Conservation (phyloP, 345 rosid genomes). For the Streptanthus diversifolius region DNA sequence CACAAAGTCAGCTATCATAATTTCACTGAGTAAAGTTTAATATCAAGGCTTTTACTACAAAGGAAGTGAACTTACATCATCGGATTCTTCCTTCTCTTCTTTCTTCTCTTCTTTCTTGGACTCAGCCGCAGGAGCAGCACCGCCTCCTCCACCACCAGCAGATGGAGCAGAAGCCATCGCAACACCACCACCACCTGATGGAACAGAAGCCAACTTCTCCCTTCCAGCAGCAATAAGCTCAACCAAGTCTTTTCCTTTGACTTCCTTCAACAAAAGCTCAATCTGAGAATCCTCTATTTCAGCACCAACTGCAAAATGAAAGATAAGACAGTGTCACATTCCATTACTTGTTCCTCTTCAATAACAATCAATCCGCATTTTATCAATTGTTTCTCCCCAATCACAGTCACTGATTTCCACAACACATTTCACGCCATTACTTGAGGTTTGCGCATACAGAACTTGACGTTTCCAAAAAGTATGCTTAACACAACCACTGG, state of each 20-base stretch:
- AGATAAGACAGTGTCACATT: background rate
- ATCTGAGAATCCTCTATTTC: conserved; percentile 59
- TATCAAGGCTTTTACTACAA: background rate
- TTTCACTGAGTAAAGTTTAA: background rate
- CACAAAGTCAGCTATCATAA: background rate
- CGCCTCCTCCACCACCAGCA: conserved; percentile 41
- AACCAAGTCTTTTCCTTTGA: conserved; percentile 63
- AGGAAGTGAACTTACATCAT: conserved; percentile 49
- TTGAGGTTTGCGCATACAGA: no score
- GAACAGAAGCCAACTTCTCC: conserved; percentile 79
- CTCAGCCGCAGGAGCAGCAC: conserved; percentile 53
- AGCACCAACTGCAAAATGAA: conserved; percentile 53
- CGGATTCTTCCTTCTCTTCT: conserved; percentile 77
- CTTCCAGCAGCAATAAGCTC: conserved; percentile 80
- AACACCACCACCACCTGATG: conserved; percentile 58
- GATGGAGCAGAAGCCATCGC: conserved; percentile 38
- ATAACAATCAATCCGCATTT: no score
- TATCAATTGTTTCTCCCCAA: no score
- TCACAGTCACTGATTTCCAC: no score
- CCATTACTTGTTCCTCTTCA: background rate
- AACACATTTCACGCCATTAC: no score
- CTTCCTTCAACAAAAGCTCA: conserved; percentile 57
- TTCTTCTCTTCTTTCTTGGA: conserved; percentile 76
- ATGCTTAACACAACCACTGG: no score
- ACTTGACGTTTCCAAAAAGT: no score